Base-by-base conservation (phyloP, 2,329 filamentous ascomycete species). In the Fusarium goolgardi region DNA sequence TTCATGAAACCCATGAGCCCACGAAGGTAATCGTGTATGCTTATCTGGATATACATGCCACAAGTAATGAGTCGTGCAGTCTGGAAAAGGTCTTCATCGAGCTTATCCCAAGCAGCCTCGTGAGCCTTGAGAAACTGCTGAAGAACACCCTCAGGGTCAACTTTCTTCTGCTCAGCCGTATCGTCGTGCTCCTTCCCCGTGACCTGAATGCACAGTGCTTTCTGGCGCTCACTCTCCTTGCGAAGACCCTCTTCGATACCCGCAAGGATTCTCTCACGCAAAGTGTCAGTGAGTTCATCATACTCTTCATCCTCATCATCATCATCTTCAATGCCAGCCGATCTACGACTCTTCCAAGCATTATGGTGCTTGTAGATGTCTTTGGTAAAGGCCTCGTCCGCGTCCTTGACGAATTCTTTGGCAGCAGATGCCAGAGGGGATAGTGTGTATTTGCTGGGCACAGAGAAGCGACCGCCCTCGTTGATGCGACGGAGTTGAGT, bases 401-500 rank as follows among this genome's bases (percentile, higher is more conserved):
- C 16, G 12, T 35, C 16, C 13, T 53, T 57, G 39, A 57, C 47
- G 3, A 57, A 57, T 18, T 53, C 46, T 8, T 35, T 37, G 4
- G 55, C 47, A 1, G 55, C 55, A 2, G 55, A 57, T 23, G 55
- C 47, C 1, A 53, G 25, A 13, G 55, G 47, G 0, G 39, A 20
- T 1, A 35, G 9, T 1, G 4, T 20, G 18, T 46, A 76, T 43
- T 52, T 69, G 10, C 51, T 31, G 1, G 76, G 71, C 3, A 73
- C 55, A 0, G 66, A 71, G 59, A 81, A 83, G 3, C 78, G 75
- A 7, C 75, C 74, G 29, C 77, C 77, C 67, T 84, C 79, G 44
- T 84, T 84, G 63, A 83, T 81, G 20, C 55, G 75, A 1, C 43
- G 89, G 12, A 96, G 81, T 60, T 94, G 89, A 56, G 88, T 86